Conservation (phyloP, 768 basidiomycete species). For the Boletales sp. region DNA sequence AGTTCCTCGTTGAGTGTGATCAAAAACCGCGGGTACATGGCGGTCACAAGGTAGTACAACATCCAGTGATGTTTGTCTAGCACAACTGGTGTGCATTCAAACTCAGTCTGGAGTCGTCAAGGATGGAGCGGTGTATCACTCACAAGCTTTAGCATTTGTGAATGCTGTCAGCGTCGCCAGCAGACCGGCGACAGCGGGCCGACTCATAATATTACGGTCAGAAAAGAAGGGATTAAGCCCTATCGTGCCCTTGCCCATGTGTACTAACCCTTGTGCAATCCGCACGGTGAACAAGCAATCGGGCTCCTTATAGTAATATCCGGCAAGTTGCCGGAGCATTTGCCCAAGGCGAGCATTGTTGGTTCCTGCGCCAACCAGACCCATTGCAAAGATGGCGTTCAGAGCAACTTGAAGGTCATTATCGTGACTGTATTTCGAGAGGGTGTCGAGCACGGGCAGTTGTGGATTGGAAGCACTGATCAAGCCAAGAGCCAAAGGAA, state of each 20-base stretch:
- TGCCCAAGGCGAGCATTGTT: slow-evolving; percentile 97
- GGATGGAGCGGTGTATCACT: slow-evolving; percentile 33
- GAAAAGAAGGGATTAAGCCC: slow-evolving; percentile 95
- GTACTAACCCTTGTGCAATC: slow-evolving; percentile 93
- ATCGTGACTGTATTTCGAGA: slow-evolving; percentile 99
- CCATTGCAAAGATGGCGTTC: slow-evolving; percentile 99
- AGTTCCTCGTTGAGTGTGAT: slow-evolving; percentile 95
- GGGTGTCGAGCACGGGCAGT: slow-evolving; percentile 89
- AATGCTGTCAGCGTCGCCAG: slow-evolving; percentile 87
- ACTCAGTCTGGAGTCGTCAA: background rate
- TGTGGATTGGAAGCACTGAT: slow-evolving; percentile 96
- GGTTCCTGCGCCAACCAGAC: slow-evolving; percentile 95
- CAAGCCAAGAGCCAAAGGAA: slow-evolving; percentile 93
- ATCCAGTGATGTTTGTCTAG: slow-evolving; percentile 98
- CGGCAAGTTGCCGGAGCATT: slow-evolving; percentile 94
- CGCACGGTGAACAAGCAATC: slow-evolving; percentile 96
- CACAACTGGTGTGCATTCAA: slow-evolving; percentile 55
- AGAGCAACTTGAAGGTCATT: slow-evolving; percentile 95
- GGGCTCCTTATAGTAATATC: slow-evolving; percentile 98
- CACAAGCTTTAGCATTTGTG: slow-evolving; percentile 90
- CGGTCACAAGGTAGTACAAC: slow-evolving; percentile 91
- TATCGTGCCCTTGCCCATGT: slow-evolving; percentile 99
- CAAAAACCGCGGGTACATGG: slow-evolving; percentile 98
- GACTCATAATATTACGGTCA: slow-evolving; percentile 86
- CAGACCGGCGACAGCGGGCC: slow-evolving; percentile 85